A percentile compares a stretch with the other conserved stretches of the same genome.
phyloP scores from a whole-genome alignment of 495 filamentous ascomycete species.

The Oidiodendron maius region DNA sequence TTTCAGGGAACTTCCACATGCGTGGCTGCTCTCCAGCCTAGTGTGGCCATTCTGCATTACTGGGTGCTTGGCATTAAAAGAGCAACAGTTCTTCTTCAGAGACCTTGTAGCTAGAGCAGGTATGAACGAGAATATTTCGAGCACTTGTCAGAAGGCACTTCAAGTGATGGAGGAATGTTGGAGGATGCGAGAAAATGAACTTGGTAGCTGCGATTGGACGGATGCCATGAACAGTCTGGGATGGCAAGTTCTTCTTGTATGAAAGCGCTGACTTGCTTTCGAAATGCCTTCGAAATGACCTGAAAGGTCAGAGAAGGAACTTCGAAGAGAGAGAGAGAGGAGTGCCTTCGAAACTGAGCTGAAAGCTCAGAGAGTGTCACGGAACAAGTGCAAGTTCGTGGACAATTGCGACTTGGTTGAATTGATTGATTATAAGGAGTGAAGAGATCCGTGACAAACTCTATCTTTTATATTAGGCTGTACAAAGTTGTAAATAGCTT shows the following conservation, averaged over 20 bases:
- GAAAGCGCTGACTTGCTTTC: too few relatives aligned
- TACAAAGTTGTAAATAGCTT: too few relatives aligned
- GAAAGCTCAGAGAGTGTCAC: too few relatives aligned
- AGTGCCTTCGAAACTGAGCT: too few relatives aligned
- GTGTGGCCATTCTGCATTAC: constrained; percentile 15
- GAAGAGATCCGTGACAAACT: too few relatives aligned
- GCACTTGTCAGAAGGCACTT: background rate
- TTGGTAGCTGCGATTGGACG: background rate
- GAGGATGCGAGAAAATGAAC: background rate
- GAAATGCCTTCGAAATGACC: too few relatives aligned
- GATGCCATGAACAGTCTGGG: background rate
- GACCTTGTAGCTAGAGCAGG: background rate
- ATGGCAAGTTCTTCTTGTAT: background rate
- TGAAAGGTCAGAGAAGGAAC: too few relatives aligned
- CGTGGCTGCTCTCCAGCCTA: background rate
- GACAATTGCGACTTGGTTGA: too few relatives aligned
- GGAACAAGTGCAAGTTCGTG: too few relatives aligned
- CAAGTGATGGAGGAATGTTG: constrained; percentile 14
- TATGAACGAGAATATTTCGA: background rate
- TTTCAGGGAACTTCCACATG: constrained; percentile 7
- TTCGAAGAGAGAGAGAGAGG: too few relatives aligned
- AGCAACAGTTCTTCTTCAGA: constrained; percentile 2
- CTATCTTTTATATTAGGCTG: too few relatives aligned
- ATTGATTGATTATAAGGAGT: too few relatives aligned
- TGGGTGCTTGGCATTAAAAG: constrained; percentile 11